phyloP scores from a whole-genome alignment of 139 green algal genomes.

The Asterochloris erici region DNA sequence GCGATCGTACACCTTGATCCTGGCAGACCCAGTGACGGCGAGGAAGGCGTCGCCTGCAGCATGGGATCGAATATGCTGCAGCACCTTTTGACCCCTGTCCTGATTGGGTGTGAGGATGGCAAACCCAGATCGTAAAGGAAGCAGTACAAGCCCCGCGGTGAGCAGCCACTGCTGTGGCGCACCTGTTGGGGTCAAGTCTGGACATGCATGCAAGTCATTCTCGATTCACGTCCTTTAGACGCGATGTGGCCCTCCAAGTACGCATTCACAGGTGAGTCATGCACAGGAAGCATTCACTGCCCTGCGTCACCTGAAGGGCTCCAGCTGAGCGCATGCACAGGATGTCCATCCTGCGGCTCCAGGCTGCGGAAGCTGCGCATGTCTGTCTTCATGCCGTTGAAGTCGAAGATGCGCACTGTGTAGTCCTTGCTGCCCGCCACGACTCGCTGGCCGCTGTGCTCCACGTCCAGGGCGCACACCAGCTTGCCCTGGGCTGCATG shows the following conservation, averaged over 20 bases:
- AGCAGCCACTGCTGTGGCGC: no score
- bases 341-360: slow-evolving; percentile 75
- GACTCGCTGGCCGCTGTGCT: slow-evolving; percentile 70
- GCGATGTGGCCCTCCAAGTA: not conserved
- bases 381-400: slow-evolving; percentile 90
- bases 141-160: not conserved
- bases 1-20: slow-evolving; percentile 77
- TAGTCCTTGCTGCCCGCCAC: slow-evolving; percentile 80
- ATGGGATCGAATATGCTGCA: not conserved
- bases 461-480: slow-evolving; percentile 72
- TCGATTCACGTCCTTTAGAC: not conserved
- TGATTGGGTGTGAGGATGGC: no score
- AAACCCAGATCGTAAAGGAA: no score
- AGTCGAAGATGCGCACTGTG: slow-evolving; percentile 81
- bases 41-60: slow-evolving; percentile 75
- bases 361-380: slow-evolving; percentile 72
- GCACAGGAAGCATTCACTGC: no score
- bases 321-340: slow-evolving; percentile 47
- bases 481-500: slow-evolving; percentile 53
- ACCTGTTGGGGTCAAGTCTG: no score
- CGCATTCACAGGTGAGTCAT: no score
- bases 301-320: slow-evolving; percentile 23
- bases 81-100: no score
- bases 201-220: not conserved
- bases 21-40: slow-evolving; percentile 61